Conservation (phyloP, 2,329 filamentous ascomycete species). For the Myriosclerotinia curreyana region DNA sequence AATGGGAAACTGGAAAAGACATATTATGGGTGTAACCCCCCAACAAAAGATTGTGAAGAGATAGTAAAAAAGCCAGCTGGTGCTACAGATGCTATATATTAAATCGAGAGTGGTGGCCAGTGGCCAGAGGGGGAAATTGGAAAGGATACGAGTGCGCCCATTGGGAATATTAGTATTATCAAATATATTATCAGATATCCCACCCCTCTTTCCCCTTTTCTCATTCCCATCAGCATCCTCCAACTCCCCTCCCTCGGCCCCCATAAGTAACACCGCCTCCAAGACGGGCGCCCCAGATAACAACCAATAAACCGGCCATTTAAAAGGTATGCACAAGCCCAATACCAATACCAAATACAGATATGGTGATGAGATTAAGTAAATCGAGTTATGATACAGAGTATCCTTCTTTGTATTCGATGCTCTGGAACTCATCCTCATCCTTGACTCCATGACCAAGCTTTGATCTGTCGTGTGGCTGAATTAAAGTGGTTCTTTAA, state of each 20-base stretch:
- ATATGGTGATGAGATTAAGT: not conserved
- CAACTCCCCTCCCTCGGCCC: constrained; percentile 25
- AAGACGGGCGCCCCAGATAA: constrained; percentile 44
- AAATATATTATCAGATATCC: too few relatives aligned
- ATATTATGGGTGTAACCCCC: constrained; percentile 43
- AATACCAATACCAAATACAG: not conserved
- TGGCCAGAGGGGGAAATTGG: constrained; percentile 47
- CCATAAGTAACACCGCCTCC: constrained; percentile 34
- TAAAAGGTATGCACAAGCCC: not conserved
- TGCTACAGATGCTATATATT: constrained; percentile 47
- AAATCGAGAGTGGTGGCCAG: constrained; percentile 47
- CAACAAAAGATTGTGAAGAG: constrained; percentile 45
- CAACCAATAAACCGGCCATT: constrained; percentile 41
- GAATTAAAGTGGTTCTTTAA: not conserved
- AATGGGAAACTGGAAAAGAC: constrained; percentile 46
- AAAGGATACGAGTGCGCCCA: constrained; percentile 41
- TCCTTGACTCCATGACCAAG: not conserved
- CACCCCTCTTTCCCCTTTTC: not conserved
- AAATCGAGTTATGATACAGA: not conserved
- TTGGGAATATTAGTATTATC: too few relatives aligned
- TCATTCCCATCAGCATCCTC: constrained; percentile 33
- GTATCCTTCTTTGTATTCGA: not conserved
- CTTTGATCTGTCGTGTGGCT: not conserved
- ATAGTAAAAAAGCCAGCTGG: constrained; percentile 51
- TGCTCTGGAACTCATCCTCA: not conserved